These are phyloP conservation scores for Osmozyma mogii DNA, from an alignment of 805 yeast species.

Conservation along the genomic window DNA sequence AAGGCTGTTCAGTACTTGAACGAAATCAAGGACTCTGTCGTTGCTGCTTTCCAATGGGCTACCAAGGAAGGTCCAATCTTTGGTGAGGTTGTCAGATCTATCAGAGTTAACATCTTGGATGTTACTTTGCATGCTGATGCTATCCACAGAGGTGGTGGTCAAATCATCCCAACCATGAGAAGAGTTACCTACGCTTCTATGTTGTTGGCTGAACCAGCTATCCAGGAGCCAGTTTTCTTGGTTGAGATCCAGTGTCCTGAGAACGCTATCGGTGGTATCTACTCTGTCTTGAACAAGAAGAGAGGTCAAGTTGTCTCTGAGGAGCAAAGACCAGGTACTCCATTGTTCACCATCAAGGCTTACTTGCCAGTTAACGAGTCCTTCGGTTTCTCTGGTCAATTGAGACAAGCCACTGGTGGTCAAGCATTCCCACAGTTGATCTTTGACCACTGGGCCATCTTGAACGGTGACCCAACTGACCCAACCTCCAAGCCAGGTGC, in stretches of 20 bases:
- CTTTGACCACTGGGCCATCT: conserved; percentile 95
- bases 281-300: conserved; percentile 98
- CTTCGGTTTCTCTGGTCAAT: conserved; percentile 99
- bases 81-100: conserved; percentile 94
- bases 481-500: conserved; percentile 59
- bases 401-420: conserved; percentile 99
- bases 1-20: conserved; percentile 98
- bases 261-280: conserved; percentile 99
- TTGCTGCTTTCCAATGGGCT: conserved; percentile 99
- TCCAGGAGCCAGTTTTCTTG: conserved; percentile 98
- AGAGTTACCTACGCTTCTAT: conserved; percentile 98
- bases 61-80: conserved; percentile 98
- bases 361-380: conserved; percentile 99
- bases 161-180: conserved; percentile 99
- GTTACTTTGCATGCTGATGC: conserved; percentile 99
- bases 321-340: conserved; percentile 99
- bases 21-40: conserved; percentile 99
- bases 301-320: conserved; percentile 99
- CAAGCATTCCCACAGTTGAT: conserved; percentile 99
- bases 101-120: conserved; percentile 96
- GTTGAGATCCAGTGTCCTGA: conserved; percentile 99
- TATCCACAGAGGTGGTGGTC: conserved; percentile 99
- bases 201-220: conserved; percentile 97
- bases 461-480: conserved; percentile 90
- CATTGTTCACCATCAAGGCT: conserved; percentile 99